Base-by-base conservation (phyloP, 1,284 basidiomycete genomes). In the Tilletia setariae region DNA sequence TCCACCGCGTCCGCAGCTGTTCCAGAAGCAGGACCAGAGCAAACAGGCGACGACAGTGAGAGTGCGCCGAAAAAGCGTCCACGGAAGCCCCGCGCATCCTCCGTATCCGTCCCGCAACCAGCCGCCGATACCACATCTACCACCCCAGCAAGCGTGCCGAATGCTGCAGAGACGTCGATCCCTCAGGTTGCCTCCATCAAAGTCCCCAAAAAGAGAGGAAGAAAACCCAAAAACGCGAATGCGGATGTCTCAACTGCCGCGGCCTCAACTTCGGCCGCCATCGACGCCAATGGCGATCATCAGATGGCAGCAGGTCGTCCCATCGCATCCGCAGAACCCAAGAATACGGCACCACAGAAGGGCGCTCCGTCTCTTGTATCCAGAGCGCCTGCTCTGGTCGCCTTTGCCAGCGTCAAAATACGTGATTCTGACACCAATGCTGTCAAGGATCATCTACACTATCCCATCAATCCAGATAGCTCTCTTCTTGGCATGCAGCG, bases 341-440 rank as follows among this genome's bases (percentile, higher is more conserved):
- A 19, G 13, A 23, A 56, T 13, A 23, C 51, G 2, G 25, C 25
- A 7, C 7, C 13, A 19, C 21, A 21, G 7, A 23, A 56, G 15
- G 21, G 16, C 13, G 56, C 56, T 21, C 19, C 56, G 3, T 13
- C n/a, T 53, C 28, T 30, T 30, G 30, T 2, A 61, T 30, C 30
- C 16, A 25, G 25, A 15, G 35, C 23, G 7, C 28, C 30, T 19
- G 30, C 56, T 30, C 15, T 3, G 16, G 56, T 61, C 28, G 56
- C 56, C 28, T 61, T 32, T 19, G 56, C 56, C 19, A 32, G 15
- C 56, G 32, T 61, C 28, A 61, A 61, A 16, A 35, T 61, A 13
- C 56, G 32, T n/a, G 28, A 35, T 40, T 28, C 19, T 30, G 56
- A 7, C 16, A 19, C 28, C 19, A 40, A 40, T 11, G 35, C 35